phyloP scores from a whole-genome alignment of 169 alveolate species.

The Plasmodium inui region DNA sequence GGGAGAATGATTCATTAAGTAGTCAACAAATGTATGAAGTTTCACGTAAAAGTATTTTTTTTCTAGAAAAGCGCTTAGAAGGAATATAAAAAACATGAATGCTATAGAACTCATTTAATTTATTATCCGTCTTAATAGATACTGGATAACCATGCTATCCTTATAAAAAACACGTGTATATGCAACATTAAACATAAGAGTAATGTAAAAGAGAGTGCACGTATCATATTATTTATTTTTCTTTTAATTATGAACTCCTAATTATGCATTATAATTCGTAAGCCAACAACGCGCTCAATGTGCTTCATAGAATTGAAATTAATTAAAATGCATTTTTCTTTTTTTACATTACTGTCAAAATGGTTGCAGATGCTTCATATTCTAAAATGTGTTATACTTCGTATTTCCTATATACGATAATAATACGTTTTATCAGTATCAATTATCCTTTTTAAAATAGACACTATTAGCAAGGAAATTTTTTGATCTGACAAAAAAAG shows the following conservation, averaged over 20 bases:
- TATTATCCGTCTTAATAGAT: neutral
- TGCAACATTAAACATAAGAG: neutral
- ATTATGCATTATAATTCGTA: constrained; percentile 1
- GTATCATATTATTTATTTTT: neutral
- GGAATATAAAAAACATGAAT: neutral
- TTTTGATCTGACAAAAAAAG: neutral
- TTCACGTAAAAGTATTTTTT: neutral
- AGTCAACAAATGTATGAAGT: neutral
- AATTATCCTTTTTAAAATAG: neutral
- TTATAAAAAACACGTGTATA: neutral
- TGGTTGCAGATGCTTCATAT: neutral
- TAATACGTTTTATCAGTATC: neutral
- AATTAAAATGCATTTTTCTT: neutral
- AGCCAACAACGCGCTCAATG: neutral
- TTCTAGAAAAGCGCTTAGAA: neutral
- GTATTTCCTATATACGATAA: neutral
- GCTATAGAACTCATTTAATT: neutral
- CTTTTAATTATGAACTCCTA: neutral
- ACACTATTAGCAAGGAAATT: neutral
- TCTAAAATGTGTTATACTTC: neutral
- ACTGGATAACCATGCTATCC: neutral
- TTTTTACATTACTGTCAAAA: neutral
- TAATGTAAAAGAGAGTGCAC: neutral
- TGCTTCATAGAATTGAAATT: neutral
- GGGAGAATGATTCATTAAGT: neutral